A percentile compares a stretch with the other conserved stretches of the same genome.
phyloP scores from a whole-genome alignment of 495 filamentous ascomycete genomes.

The Cladorrhinum samala region DNA sequence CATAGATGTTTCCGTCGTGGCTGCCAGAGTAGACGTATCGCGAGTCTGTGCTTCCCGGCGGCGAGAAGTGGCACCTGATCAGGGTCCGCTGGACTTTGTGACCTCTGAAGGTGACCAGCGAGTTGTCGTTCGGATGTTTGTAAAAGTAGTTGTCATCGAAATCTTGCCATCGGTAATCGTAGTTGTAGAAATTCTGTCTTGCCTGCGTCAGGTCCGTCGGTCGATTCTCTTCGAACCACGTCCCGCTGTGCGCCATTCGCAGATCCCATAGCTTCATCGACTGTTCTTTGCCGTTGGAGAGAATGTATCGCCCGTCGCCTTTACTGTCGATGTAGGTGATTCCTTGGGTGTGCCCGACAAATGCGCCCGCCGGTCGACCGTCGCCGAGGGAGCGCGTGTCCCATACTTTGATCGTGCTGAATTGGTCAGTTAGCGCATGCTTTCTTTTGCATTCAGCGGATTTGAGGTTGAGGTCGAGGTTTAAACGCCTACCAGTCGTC shows the following conservation, averaged over 20 bases:
- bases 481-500: slow-evolving; percentile 61
- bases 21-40: slow-evolving; percentile 91
- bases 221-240: slow-evolving; percentile 49
- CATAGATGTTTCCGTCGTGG: slow-evolving; percentile 77
- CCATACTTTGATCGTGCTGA: slow-evolving; percentile 82
- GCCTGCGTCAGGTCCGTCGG: slow-evolving; percentile 29
- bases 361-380: slow-evolving; percentile 80
- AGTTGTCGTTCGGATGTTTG: slow-evolving; percentile 80
- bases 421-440: not conserved
- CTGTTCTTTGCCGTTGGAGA: slow-evolving; percentile 94
- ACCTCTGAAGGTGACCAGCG: slow-evolving; percentile 86
- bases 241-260: slow-evolving; percentile 68
- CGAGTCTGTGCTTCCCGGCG: slow-evolving; percentile 78
- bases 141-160: slow-evolving; percentile 65
- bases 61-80: slow-evolving; percentile 94
- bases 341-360: slow-evolving; percentile 90
- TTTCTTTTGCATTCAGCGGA: not conserved
- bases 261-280: slow-evolving; percentile 98
- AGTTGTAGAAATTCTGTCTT: slow-evolving; percentile 52
- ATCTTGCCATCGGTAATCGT: slow-evolving; percentile 77
- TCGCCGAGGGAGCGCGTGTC: slow-evolving; percentile 87
- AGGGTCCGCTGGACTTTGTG: slow-evolving; percentile 83
- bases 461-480: not conserved
- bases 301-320: slow-evolving; percentile 87
- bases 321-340: slow-evolving; percentile 95